These are phyloP conservation scores for Pythium chondricola DNA, from an alignment of 352 stramenopile species.

Conservation along the genomic window DNA sequence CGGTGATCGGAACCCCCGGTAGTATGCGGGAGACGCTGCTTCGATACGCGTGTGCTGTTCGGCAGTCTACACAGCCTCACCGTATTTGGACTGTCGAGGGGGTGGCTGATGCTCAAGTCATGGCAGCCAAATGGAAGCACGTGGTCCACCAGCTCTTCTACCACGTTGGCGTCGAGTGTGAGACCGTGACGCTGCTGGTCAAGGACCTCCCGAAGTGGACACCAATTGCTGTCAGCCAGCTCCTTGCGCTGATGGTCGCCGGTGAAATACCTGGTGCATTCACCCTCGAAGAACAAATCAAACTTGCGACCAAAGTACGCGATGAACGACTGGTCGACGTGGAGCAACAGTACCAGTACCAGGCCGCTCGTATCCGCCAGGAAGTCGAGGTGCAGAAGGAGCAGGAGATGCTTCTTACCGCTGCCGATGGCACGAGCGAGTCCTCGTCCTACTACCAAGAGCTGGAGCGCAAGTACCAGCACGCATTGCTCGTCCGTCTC, in stretches of 20 bases:
- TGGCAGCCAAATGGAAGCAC: conserved; percentile 30
- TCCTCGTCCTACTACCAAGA: conserved; percentile 29
- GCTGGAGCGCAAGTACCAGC: conserved; percentile 28
- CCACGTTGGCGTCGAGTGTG: conserved; percentile 41
- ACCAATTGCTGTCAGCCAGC: conserved; percentile 24
- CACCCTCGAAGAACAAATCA: conserved; percentile 58
- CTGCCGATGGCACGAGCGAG: not conserved
- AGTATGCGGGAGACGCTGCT: conserved; percentile 36
- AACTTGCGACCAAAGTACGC: conserved; percentile 45
- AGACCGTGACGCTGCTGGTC: conserved; percentile 52
- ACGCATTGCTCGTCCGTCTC: conserved; percentile 19
- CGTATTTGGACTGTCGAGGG: conserved; percentile 26
- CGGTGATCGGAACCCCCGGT: conserved; percentile 25
- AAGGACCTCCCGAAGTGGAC: conserved; percentile 43
- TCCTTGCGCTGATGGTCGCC: conserved; percentile 42
- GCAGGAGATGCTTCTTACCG: conserved; percentile 17
- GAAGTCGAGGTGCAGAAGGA: conserved; percentile 28
- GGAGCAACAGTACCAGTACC: conserved; percentile 26
- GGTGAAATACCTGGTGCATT: conserved; percentile 59
- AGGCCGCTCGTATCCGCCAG: conserved; percentile 26
- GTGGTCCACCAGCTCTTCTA: conserved; percentile 44
- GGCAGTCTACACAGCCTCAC: conserved; percentile 14
- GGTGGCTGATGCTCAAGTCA: conserved; percentile 12
- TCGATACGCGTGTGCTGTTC: conserved; percentile 23
- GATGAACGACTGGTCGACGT: conserved; percentile 59